These are phyloP conservation scores for Fusarium kyushuense DNA, from an alignment of 2,329 filamentous ascomycete genomes.

Conservation along the genomic window DNA sequence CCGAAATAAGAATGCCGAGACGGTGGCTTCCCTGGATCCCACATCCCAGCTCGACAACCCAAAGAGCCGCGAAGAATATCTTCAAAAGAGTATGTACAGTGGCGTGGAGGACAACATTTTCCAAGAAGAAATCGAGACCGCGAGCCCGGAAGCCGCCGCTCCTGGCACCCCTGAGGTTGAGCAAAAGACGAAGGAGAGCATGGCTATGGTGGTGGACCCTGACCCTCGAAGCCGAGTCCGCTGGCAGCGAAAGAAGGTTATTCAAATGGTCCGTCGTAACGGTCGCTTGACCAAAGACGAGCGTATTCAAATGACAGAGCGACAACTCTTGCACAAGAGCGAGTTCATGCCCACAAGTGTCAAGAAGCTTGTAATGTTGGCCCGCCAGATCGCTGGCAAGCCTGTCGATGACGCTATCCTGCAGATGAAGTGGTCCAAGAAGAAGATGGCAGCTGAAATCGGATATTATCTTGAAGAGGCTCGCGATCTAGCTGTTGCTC, in stretches of 20 bases:
- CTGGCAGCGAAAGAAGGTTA: conserved; percentile 88
- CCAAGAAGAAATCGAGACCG: conserved; percentile 67
- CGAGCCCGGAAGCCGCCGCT: conserved; percentile 31
- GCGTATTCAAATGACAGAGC: conserved; percentile 74
- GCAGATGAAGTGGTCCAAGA: conserved; percentile 96
- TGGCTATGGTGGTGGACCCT: conserved; percentile 78
- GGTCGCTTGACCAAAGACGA: conserved; percentile 67
- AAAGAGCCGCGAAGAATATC: conserved; percentile 57
- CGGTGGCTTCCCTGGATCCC: conserved; percentile 44
- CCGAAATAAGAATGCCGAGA: conserved; percentile 50
- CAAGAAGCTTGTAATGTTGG: conserved; percentile 91
- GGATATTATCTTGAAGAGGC: conserved; percentile 83
- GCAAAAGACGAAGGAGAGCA: conserved; percentile 60
- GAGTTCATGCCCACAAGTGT: conserved; percentile 83
- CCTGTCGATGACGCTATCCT: conserved; percentile 91
- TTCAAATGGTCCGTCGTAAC: conserved; percentile 76
- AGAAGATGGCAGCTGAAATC: conserved; percentile 88
- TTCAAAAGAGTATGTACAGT: conserved; percentile 55
- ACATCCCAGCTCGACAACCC: conserved; percentile 57
- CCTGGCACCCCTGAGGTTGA: conserved; percentile 51
- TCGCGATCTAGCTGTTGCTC: conserved; percentile 82
- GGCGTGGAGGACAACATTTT: conserved; percentile 70
- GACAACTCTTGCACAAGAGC: conserved; percentile 69
- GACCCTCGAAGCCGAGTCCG: conserved; percentile 76
- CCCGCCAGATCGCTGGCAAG: conserved; percentile 92